Evolutionary conservation across 257 asterid species (phyloP).

Genomic region (Henckelia pumila): DNA sequence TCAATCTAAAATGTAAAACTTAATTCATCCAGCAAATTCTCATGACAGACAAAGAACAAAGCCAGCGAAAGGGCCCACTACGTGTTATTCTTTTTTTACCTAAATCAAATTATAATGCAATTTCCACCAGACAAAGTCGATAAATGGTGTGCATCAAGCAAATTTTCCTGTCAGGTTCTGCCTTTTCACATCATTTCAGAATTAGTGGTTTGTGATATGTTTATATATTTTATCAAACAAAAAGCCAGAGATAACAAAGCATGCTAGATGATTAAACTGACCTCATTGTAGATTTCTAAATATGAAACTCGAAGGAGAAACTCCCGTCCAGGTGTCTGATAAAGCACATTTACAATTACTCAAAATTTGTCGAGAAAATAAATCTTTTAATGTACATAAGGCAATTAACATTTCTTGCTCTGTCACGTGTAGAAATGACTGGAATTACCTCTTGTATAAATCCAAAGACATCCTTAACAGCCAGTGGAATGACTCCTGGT

Average conservation of each 20-base stretch:
- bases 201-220: not conserved
- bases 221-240: not conserved
- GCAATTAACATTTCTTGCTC: constrained; percentile 18
- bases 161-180: not conserved
- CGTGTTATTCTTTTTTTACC: constrained; percentile 1
- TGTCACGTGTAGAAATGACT: constrained; percentile 18
- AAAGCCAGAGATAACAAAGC: constrained; percentile 5
- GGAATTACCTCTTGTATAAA: constrained; percentile 73
- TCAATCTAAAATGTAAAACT: constrained; percentile 9
- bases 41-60: constrained; percentile 18
- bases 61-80: constrained; percentile 4
- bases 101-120: not conserved
- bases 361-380: constrained; percentile 20
- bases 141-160: not conserved
- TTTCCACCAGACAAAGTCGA: not conserved
- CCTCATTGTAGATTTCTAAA: constrained; percentile 88
- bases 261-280: constrained; percentile 30
- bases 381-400: no score
- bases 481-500: constrained; percentile 80
- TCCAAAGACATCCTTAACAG: constrained; percentile 86
- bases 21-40: constrained; percentile 2
- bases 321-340: constrained; percentile 78
- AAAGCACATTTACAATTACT: constrained; percentile 23
- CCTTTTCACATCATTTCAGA: not conserved
- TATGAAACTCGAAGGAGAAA: constrained; percentile 86